These are phyloP conservation scores for Cercospora canescens DNA, from an alignment of 2,329 filamentous ascomycete species.

Conservation along the genomic window DNA sequence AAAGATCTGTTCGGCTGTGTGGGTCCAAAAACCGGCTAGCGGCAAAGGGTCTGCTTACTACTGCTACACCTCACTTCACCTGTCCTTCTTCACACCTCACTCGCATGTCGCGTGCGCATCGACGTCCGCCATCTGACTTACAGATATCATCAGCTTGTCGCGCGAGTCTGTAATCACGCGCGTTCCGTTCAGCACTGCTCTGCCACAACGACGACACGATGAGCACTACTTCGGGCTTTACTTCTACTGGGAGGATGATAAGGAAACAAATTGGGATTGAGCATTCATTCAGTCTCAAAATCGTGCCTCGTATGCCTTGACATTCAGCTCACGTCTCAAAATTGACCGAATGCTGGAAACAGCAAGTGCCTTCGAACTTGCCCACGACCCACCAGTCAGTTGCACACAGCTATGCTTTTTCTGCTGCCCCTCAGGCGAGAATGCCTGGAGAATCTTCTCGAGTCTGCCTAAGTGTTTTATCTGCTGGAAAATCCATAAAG, in stretches of 20 bases:
- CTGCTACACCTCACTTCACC: background rate
- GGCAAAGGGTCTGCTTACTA: constrained; percentile 1
- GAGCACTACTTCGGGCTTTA: too few species aligned
- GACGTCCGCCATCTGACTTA: background rate
- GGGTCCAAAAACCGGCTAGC: constrained; percentile 5
- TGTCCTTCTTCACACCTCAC: background rate
- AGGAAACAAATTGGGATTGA: background rate
- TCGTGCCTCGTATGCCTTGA: background rate
- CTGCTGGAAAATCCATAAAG: too few species aligned
- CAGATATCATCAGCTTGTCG: too few species aligned
- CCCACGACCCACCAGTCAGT: background rate
- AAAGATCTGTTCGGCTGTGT: constrained; percentile 6
- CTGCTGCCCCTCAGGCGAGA: too few species aligned
- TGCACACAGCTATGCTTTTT: background rate
- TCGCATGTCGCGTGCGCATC: too few species aligned
- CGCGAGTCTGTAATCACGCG: too few species aligned
- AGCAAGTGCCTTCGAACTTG: background rate
- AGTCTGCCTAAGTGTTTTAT: too few species aligned
- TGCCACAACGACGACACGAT: too few species aligned
- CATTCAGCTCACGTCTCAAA: background rate
- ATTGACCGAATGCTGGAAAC: background rate
- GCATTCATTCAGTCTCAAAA: background rate
- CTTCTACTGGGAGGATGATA: too few species aligned
- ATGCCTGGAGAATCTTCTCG: too few species aligned
- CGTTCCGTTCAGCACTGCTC: too few species aligned